Base-by-base conservation (phyloP, 192 early-diverging fungal species). In the Funneliformis mosseae region DNA sequence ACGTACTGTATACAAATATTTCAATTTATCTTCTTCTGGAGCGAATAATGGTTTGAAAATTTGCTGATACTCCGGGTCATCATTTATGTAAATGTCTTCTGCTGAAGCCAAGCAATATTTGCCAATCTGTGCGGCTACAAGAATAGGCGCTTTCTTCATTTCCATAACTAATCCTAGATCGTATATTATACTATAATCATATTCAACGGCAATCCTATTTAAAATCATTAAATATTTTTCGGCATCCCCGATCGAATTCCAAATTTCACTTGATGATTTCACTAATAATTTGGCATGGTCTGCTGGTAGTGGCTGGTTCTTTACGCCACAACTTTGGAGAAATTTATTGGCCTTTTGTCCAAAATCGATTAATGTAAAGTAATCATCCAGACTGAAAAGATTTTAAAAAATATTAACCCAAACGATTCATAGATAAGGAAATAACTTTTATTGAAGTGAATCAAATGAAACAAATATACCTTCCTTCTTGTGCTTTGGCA, bases 321-420 rank as follows among this genome's bases (percentile, higher is more conserved):
- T 92, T 14, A 96, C 93, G 61, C 96, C 96, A 79, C 96, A 97
- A 5, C 90, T 87, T 42, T 91, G 89, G 60, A 97, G 83, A 76
- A 97, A 97, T 10, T 86, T 82, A 80, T 96, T 93, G 9, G 93
- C 95, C 1, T 83, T 59, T 0, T 83, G 62, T 3, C 94, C 94
- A 85, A 96, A 97, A 80, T 96, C 93, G 45, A 92, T 83, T 27
- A 86, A 90, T 1, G 83, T 79, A 76, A 93, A 87, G 7, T 92
- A 85, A 14, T 87, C 88, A 16, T 80, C 82, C 63, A 88, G 87
- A 48, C 81, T 87, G 8, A 86, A 76, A 88, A 88, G 60, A 55
- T 39, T 59, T 4, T 2, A 33, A 59, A 25, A 46, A 55, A 48
- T 9, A 9, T 25, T 38, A n/a, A 0, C 3, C 1, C 8, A 8